Percentiles rank a stretch among this genome's conserved stretches.
phyloP scores from a whole-genome alignment of 208 protist genomes.

The Phytomonas serpens region DNA sequence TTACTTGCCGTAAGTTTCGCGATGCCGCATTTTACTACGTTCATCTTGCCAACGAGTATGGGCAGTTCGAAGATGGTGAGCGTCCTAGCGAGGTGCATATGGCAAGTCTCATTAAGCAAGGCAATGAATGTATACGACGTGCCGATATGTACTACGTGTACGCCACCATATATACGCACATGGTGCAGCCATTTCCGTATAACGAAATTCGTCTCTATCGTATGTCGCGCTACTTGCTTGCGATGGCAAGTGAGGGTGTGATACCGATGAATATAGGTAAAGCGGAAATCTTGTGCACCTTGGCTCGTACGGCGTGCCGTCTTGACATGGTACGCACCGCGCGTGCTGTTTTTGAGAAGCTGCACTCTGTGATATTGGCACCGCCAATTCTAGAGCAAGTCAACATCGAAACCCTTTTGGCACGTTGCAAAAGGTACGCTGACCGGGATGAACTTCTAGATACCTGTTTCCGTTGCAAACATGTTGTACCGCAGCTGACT shows the following conservation, averaged over 20 bases:
- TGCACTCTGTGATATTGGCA: constrained; percentile 82
- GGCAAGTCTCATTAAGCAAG: constrained; percentile 59
- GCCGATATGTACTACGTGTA: constrained; percentile 93
- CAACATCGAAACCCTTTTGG: constrained; percentile 82
- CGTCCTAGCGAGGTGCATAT: constrained; percentile 35
- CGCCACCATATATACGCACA: constrained; percentile 74
- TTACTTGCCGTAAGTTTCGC: constrained; percentile 84
- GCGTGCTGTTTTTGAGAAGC: constrained; percentile 78
- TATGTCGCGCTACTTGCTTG: constrained; percentile 71
- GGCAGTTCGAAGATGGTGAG: constrained; percentile 60
- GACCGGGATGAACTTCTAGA: constrained; percentile 91
- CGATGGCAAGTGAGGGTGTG: constrained; percentile 37
- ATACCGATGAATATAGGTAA: constrained; percentile 89
- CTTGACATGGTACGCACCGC: constrained; percentile 90
- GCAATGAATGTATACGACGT: constrained; percentile 69
- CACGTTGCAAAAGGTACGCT: constrained; percentile 77
- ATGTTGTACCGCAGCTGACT: constrained; percentile 80
- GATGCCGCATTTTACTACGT: constrained; percentile 91
- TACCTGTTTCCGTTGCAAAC: constrained; percentile 88
- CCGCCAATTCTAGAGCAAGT: constrained; percentile 83
- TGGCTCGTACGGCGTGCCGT: constrained; percentile 74
- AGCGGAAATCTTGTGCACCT: constrained; percentile 76
- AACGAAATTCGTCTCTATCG: constrained; percentile 86
- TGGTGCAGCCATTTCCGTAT: constrained; percentile 85
- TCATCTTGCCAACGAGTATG: constrained; percentile 79